Evolutionary conservation across 2,329 filamentous ascomycete species (phyloP), one percentile per base, ranked within the genome.

Genomic region (Diaporthe aspalathi): DNA sequence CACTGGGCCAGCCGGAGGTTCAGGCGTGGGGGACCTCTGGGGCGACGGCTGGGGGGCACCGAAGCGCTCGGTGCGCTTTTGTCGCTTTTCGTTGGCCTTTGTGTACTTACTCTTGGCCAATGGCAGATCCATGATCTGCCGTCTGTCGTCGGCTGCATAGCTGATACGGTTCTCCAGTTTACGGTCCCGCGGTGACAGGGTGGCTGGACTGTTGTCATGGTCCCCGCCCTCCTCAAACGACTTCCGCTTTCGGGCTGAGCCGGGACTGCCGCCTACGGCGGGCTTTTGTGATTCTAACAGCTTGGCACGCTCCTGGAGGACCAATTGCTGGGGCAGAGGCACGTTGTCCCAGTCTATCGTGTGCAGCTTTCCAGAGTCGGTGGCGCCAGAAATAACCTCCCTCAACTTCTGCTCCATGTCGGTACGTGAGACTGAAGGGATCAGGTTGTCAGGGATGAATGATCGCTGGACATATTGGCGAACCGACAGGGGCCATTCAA

Each of bases 401-500:
- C 95, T 97, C 74, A 99, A 85, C 79, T 94, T 97, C 72, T 86
- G 85, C 81, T 97, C 93, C 86, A 98, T 92, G 70, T 97, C 94
- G 67, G 86, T 77, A 67, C 88, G 88, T 65, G 84, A 81, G 56
- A 95, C 88, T 49, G 88, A 87, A 6, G 87, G 77, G 73, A 93
- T 87, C 74, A 91, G 84, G 79, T 94, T 93, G 71, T 90, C 88
- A 32, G 90, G 88, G 65, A 93, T 90, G 80, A 98, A 98, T 32
- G 94, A 95, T 78, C 94, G 91, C 78, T 94, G 92, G 40, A 98
- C 95, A 83, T 98, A 98, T 75, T 88, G 86, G 76, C 94, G 93
- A 72, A 98, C 94, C n/a, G 92, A 89, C 53, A 89, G 85, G 40
- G 94, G 91, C 92, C 94, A 98, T 76, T 92, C 90, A 77, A 92